Base-by-base conservation (phyloP, 169 alveolate genomes). In the Plasmodium vinckei region DNA sequence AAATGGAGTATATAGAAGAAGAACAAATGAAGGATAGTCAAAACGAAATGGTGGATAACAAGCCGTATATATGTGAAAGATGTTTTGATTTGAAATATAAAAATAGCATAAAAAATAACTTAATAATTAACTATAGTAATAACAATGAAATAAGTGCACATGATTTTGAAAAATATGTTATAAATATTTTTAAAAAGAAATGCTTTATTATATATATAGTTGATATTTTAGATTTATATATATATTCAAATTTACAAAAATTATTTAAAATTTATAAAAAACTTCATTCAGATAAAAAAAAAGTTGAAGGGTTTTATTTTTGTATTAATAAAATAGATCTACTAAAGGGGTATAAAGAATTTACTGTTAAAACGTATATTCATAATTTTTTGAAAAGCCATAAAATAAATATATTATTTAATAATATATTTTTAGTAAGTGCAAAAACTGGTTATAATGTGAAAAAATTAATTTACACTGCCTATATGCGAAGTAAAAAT, bases 121-220 rank as follows among this genome's bases (percentile, higher is more conserved):
- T 86, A 51, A 86, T 86, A 49, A 54, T 86, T 46, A 86, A 86
- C 71, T 86, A 86, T 15, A 70, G 12, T n/a, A 86, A 71, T 86
- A 86, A 70, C 9, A 68, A 86, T 17, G 91, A 86, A 70, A 86
- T 86, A 17, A 70, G 73, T 86, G 86, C 73, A n/a, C 71, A 64
- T 5, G 91, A 86, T 86, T 86, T 86, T 39, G 91, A 86, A 86
- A 86, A 86, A 59, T 86, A 86, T 59, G 91, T 86, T 47, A 86
- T 86, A 49, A 86, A 86, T 86, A 86, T 86, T 44, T 86, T 86
- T 51, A 86, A 71, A 60, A 86, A 70, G 15, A 86, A 73, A 57
- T 69, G 91, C 59, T 86, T 7, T 44, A 86, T 86, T 69, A 86
- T 86, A 69, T 86, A 86, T 54, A 86, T 86, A 12, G 91, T 86